Evolutionary conservation across 345 rosid species (phyloP).

Genomic region (Euphorbia pulcherrima): DNA sequence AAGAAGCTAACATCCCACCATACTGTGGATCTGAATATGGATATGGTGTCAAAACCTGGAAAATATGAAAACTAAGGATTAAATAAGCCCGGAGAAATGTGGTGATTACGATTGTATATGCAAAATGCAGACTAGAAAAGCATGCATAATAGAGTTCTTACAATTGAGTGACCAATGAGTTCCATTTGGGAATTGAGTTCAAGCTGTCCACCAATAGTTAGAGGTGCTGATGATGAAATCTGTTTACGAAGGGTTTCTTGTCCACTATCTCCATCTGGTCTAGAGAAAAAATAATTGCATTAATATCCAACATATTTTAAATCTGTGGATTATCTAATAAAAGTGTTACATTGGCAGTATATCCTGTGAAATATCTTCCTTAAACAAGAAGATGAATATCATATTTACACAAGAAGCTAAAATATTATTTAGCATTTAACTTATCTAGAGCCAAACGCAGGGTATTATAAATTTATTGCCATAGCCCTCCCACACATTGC

Average conservation of each 20-base stretch:
- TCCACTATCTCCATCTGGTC: conserved; percentile 38
- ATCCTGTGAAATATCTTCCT: not conserved
- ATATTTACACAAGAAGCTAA: not conserved
- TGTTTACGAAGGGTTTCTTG: conserved; percentile 29
- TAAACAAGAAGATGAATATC: not conserved
- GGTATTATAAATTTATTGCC: too few species aligned
- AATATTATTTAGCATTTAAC: not conserved
- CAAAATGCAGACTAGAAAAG: not conserved
- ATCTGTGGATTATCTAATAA: not conserved
- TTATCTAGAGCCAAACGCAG: not conserved
- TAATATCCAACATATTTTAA: conserved; percentile 6
- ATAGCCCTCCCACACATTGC: too few species aligned
- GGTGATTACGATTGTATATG: not conserved
- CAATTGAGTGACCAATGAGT: conserved; percentile 69
- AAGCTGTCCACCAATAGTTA: conserved; percentile 29
- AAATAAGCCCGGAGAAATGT: conserved; percentile 8
- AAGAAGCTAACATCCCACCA: conserved; percentile 39
- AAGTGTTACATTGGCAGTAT: not conserved
- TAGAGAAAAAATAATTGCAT: conserved; percentile 11
- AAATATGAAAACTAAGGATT: conserved; percentile 7
- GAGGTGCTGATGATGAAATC: conserved; percentile 22
- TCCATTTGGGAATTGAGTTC: conserved; percentile 51
- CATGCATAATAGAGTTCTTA: conserved; percentile 23
- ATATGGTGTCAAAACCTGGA: conserved; percentile 53
- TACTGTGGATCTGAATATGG: conserved; percentile 50